phyloP scores from a whole-genome alignment of 345 rosid species.

The Salix exigua region DNA sequence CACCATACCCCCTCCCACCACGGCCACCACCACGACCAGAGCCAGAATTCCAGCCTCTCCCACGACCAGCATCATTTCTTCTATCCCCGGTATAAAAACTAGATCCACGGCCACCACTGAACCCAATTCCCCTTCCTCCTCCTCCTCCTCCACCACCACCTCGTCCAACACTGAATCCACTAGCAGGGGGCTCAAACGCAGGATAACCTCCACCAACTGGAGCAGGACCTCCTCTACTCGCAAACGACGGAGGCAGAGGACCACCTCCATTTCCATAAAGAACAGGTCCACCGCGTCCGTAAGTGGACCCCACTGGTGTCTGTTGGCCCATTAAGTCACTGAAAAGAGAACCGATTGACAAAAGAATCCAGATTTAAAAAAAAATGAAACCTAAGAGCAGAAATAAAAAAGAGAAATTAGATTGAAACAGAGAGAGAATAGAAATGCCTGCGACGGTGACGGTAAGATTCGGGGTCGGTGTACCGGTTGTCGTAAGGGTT shows the following conservation, averaged over 20 bases:
- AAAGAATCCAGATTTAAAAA: background rate
- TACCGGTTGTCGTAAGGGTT: constrained; percentile 64
- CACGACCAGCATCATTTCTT: constrained; percentile 18
- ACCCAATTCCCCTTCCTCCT: constrained; percentile 22
- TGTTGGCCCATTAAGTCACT: constrained; percentile 52
- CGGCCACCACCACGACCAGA: constrained; percentile 14
- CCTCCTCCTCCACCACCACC: constrained; percentile 30
- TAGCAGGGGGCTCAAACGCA: constrained; percentile 50
- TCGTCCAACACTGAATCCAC: constrained; percentile 48
- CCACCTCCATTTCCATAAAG: constrained; percentile 39
- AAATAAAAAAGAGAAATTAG: background rate
- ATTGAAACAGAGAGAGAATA: background rate
- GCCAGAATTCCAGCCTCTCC: constrained; percentile 25
- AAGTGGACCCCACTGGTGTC: constrained; percentile 30
- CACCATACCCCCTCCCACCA: constrained; percentile 26
- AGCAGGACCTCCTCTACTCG: constrained; percentile 30
- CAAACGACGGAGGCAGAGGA: constrained; percentile 34
- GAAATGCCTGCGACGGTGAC: constrained; percentile 69
- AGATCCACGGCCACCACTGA: constrained; percentile 10
- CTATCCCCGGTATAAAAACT: constrained; percentile 8
- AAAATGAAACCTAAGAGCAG: background rate
- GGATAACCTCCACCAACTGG: constrained; percentile 35
- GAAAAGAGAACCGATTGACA: background rate
- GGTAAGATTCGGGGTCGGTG: constrained; percentile 76
- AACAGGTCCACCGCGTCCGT: constrained; percentile 34